Percentiles rank a stretch among this genome's conserved stretches.
Evolutionary conservation across 352 stramenopile species (phyloP).

Genomic region (Phytophthora fragariaefolia): DNA sequence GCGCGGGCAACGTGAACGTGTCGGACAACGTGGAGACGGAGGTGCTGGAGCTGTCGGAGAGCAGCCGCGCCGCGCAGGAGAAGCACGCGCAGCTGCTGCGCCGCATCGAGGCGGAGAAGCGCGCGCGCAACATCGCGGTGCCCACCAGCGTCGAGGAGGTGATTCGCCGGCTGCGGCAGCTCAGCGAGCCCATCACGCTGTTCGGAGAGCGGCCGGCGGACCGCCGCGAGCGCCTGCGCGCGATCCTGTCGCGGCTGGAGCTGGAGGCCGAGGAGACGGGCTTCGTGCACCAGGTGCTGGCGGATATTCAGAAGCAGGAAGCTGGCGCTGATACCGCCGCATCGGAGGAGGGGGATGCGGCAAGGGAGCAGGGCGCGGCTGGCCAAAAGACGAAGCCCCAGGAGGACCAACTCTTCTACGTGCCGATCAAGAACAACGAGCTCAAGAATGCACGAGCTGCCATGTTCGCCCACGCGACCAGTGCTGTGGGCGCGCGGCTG

Average conservation of each 20-base stretch:
- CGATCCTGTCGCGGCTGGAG: constrained; percentile 87
- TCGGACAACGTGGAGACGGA: constrained; percentile 79
- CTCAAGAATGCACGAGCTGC: constrained; percentile 85
- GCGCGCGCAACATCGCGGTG: constrained; percentile 91
- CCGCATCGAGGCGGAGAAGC: constrained; percentile 92
- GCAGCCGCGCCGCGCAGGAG: constrained; percentile 81
- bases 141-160: constrained; percentile 94
- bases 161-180: constrained; percentile 84
- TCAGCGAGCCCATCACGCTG: constrained; percentile 94
- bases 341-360: constrained; percentile 4
- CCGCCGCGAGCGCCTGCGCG: constrained; percentile 93
- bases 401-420: constrained; percentile 87
- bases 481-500: constrained; percentile 61
- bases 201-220: constrained; percentile 97
- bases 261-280: constrained; percentile 75
- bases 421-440: constrained; percentile 72
- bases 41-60: constrained; percentile 86
- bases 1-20: constrained; percentile 85
- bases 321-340: constrained; percentile 10
- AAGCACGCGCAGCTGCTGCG: constrained; percentile 89
- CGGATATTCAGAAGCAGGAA: constrained; percentile 55
- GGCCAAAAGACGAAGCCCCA: constrained; percentile 33
- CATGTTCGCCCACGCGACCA: constrained; percentile 85
- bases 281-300: constrained; percentile 64
- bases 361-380: constrained; percentile 4